These are phyloP conservation scores for Rhamnella rubrinervis DNA, from an alignment of 331 rosid genomes.

Conservation along the genomic window DNA sequence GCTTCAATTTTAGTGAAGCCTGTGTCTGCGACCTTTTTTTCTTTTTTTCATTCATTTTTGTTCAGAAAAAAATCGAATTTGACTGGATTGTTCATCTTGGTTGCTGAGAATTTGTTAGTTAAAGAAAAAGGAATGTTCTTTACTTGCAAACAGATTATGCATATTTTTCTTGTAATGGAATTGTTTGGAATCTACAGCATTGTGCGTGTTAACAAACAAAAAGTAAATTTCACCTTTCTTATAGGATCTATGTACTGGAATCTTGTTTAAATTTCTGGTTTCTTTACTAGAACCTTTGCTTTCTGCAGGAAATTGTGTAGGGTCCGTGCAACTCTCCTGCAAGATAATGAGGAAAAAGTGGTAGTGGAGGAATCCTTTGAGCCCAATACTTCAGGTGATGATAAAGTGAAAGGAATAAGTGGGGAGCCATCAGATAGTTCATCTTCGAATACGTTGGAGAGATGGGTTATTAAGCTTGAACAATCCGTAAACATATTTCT, in stretches of 20 bases:
- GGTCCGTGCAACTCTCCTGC: slow-evolving; percentile 56
- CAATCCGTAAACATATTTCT: slow-evolving; percentile 75
- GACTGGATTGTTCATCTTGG: background rate
- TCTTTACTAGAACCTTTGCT: background rate
- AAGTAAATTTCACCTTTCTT: background rate
- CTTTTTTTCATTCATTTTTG: background rate
- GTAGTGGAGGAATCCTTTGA: slow-evolving; percentile 52
- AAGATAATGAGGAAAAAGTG: slow-evolving; percentile 71
- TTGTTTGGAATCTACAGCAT: too few relatives aligned
- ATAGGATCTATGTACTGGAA: too few relatives aligned
- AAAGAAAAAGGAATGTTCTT: too few relatives aligned
- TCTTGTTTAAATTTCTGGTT: background rate
- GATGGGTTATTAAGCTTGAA: slow-evolving; percentile 62
- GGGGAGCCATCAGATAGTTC: slow-evolving; percentile 25
- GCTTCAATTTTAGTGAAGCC: background rate
- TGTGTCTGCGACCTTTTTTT: background rate
- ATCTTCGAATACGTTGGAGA: slow-evolving; percentile 47
- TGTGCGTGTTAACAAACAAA: too few relatives aligned
- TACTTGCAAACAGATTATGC: too few relatives aligned
- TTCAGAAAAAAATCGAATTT: background rate
- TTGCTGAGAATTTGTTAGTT: background rate
- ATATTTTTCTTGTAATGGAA: too few relatives aligned
- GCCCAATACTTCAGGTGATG: slow-evolving; percentile 44
- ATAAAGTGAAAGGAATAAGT: slow-evolving; percentile 28
- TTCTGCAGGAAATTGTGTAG: slow-evolving; percentile 37